Conservation (phyloP, 805 yeast species). For the Starmerella floricola region DNA sequence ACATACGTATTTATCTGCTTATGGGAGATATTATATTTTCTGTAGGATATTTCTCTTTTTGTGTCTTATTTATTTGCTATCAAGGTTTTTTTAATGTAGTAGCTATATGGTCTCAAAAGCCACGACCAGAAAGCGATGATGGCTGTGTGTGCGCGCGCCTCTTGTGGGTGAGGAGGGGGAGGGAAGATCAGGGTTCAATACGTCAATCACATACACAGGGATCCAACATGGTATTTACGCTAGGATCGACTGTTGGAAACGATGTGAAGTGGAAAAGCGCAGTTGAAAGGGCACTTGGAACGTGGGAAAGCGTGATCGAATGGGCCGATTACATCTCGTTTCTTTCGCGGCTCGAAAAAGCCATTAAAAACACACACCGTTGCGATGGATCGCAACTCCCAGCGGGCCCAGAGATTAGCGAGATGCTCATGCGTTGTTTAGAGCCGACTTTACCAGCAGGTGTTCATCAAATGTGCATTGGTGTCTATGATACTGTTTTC, state of each 20-base stretch:
- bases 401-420: constrained; percentile 50
- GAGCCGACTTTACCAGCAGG: constrained; percentile 83
- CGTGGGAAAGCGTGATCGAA: constrained; percentile 75
- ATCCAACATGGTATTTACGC: constrained; percentile 16
- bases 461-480: constrained; percentile 80
- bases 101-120: too few relatives aligned
- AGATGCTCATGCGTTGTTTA: constrained; percentile 63
- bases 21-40: too few relatives aligned
- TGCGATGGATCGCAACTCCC: constrained; percentile 40
- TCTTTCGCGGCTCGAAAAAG: constrained; percentile 63
- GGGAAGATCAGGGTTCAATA: too few relatives aligned
- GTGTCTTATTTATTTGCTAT: too few relatives aligned
- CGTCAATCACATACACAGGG: too few relatives aligned
- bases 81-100: too few relatives aligned
- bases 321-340: constrained; percentile 98
- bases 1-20: not conserved
- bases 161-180: too few relatives aligned
- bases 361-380: constrained; percentile 36
- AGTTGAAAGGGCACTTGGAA: constrained; percentile 58
- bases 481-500: constrained; percentile 62
- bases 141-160: not conserved
- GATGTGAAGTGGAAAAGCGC: constrained; percentile 29
- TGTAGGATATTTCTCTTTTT: too few relatives aligned
- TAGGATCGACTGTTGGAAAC: constrained; percentile 17
- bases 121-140: too few relatives aligned